phyloP scores from a whole-genome alignment of 2,329 filamentous ascomycete species.

The Ophioceras dolichostomum region DNA sequence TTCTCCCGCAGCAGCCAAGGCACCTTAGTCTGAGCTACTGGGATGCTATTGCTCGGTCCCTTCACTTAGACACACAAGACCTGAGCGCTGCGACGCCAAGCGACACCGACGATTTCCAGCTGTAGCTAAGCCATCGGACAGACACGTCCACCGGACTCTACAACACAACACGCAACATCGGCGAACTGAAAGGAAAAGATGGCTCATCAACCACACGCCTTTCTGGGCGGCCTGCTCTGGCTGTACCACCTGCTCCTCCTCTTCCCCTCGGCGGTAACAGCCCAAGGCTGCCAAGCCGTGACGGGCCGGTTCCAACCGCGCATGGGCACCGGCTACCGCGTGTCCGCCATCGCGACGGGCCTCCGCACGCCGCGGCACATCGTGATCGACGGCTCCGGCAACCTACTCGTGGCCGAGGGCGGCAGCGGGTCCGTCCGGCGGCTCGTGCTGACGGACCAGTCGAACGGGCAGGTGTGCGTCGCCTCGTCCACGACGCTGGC shows the following conservation, averaged over 20 bases:
- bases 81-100: too few species aligned
- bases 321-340: slow-evolving; percentile 9
- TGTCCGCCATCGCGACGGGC: slow-evolving; percentile 8
- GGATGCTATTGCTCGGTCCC: too few species aligned
- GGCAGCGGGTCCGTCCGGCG: slow-evolving; percentile 17
- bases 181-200: too few species aligned
- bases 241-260: too few species aligned
- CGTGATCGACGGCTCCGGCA: slow-evolving; percentile 1
- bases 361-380: slow-evolving; percentile 9
- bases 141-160: too few species aligned
- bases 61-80: too few species aligned
- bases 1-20: too few species aligned
- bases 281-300: slow-evolving; percentile 7
- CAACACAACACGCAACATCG: too few species aligned
- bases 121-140: too few species aligned
- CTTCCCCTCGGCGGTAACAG: not conserved
- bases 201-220: too few species aligned
- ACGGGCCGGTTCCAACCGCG: slow-evolving; percentile 8
- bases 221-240: slow-evolving; percentile 2
- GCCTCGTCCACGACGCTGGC: slow-evolving; percentile 19
- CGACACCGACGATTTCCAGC: too few species aligned
- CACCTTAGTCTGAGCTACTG: too few species aligned
- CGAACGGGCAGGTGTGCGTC: slow-evolving; percentile 23
- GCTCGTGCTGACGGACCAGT: slow-evolving; percentile 24
- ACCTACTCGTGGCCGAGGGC: slow-evolving; percentile 2